Conservation (phyloP, 225 moss, liverwort and hornwort genomes). For the Pleurozium schreberi region DNA sequence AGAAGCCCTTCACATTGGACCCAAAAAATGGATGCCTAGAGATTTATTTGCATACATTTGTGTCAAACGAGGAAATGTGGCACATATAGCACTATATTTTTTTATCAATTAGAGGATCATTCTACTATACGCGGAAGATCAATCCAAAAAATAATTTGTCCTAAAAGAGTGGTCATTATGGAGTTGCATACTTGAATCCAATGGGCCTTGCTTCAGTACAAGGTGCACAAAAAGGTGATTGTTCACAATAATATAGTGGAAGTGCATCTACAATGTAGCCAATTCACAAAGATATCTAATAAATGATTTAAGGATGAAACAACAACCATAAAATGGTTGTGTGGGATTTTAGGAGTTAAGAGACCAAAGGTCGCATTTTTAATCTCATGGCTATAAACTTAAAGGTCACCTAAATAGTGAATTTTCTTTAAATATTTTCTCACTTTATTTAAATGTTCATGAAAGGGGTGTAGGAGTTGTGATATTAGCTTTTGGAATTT, state of each 20-base stretch:
- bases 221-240: background rate
- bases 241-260: fast-evolving
- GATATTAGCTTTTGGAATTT: background rate
- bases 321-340: too few relatives aligned
- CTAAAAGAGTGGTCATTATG: too few relatives aligned
- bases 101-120: background rate
- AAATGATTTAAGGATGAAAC: background rate
- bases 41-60: background rate
- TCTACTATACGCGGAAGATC: fast-evolving
- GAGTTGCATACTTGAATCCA: background rate
- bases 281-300: background rate
- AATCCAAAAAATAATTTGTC: background rate
- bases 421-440: background rate
- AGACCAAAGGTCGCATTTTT: background rate
- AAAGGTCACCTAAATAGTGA: background rate
- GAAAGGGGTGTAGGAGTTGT: fast-evolving
- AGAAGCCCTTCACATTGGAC: background rate
- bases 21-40: background rate
- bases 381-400: background rate
- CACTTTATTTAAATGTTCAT: too few relatives aligned
- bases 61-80: fast-evolving
- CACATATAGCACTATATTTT: fast-evolving
- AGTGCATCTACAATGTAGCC: background rate
- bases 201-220: background rate
- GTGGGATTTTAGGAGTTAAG: background rate